Evolutionary conservation across 2,329 filamentous ascomycete species (phyloP).

Genomic region (Phyllosticta paracitricarpa): DNA sequence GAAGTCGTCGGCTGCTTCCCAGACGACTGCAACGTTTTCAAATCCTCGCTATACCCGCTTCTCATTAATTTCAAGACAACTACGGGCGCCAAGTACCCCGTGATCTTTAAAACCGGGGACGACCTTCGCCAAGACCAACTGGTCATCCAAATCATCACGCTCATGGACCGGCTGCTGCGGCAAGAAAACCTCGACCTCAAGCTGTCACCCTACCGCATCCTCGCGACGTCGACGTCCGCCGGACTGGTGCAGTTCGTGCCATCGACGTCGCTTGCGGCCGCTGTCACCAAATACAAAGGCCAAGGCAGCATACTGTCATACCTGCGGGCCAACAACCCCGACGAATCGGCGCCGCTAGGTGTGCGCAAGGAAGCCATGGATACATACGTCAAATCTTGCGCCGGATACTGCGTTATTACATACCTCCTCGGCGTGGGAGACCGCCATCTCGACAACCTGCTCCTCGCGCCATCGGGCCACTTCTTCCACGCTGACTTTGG

Average conservation of each 20-base stretch:
- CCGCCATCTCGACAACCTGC: conserved; percentile 87
- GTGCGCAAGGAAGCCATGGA: conserved; percentile 89
- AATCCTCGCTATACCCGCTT: conserved; percentile 85
- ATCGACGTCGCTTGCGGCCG: conserved; percentile 72
- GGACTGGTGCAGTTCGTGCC: conserved; percentile 91
- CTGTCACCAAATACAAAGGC: conserved; percentile 73
- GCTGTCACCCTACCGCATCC: conserved; percentile 88
- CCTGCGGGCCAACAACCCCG: conserved; percentile 80
- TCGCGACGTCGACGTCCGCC: conserved; percentile 81
- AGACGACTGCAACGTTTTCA: conserved; percentile 85
- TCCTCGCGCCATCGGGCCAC: conserved; percentile 79
- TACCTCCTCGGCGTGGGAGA: conserved; percentile 96
- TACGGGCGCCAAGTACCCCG: conserved; percentile 68
- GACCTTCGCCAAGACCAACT: conserved; percentile 94
- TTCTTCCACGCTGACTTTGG: conserved; percentile 99
- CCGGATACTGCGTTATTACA: conserved; percentile 96
- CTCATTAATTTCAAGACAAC: conserved; percentile 83
- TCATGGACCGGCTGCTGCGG: conserved; percentile 91
- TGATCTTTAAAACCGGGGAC: conserved; percentile 96
- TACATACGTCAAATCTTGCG: conserved; percentile 90
- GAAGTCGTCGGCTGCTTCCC: conserved; percentile 69
- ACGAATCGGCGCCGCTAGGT: conserved; percentile 68
- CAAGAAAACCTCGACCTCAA: conserved; percentile 96
- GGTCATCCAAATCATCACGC: conserved; percentile 91
- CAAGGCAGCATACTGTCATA: conserved; percentile 56